Conservation (phyloP, 2,329 filamentous ascomycete species). For the Arthrobotrys entomopaga region DNA sequence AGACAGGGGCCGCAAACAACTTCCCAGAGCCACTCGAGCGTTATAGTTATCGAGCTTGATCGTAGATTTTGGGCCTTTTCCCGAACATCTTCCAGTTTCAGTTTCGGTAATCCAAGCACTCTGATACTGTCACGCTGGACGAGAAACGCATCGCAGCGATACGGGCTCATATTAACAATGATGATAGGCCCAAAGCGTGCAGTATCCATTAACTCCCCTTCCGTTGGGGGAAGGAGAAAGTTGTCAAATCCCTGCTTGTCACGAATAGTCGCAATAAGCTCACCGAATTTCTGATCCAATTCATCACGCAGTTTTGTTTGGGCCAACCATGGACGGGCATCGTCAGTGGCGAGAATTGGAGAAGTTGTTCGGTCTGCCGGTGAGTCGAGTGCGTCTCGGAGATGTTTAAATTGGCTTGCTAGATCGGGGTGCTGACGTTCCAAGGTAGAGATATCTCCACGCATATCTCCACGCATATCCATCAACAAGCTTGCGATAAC, state of each 20-base stretch:
- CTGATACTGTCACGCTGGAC: slow-evolving; percentile 9
- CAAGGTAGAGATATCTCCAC: slow-evolving; percentile 44
- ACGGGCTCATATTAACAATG: slow-evolving; percentile 2
- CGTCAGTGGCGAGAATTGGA: neutral
- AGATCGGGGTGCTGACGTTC: slow-evolving; percentile 36
- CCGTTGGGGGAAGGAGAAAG: slow-evolving; percentile 38
- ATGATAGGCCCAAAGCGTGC: slow-evolving; percentile 18
- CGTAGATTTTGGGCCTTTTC: no score
- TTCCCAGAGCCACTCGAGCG: slow-evolving; percentile 61
- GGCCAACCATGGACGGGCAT: neutral
- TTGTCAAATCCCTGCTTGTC: slow-evolving; percentile 14
- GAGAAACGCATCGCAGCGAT: slow-evolving; percentile 28
- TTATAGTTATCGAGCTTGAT: neutral
- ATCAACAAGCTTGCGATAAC: slow-evolving; percentile 57
- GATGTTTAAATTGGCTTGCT: slow-evolving; percentile 40
- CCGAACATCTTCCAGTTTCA: neutral
- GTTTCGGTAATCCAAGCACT: slow-evolving; percentile 7
- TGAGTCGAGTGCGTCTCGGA: slow-evolving; percentile 44
- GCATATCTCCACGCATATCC: slow-evolving; percentile 51
- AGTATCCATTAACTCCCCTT: slow-evolving; percentile 11
- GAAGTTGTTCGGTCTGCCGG: slow-evolving; percentile 1
- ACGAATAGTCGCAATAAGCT: slow-evolving; percentile 22
- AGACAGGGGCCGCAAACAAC: slow-evolving; percentile 58
- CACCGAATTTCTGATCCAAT: slow-evolving; percentile 5
- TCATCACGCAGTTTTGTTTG: neutral